Base-by-base conservation (phyloP, 331 rosid species). In the Cydonia oblonga region DNA sequence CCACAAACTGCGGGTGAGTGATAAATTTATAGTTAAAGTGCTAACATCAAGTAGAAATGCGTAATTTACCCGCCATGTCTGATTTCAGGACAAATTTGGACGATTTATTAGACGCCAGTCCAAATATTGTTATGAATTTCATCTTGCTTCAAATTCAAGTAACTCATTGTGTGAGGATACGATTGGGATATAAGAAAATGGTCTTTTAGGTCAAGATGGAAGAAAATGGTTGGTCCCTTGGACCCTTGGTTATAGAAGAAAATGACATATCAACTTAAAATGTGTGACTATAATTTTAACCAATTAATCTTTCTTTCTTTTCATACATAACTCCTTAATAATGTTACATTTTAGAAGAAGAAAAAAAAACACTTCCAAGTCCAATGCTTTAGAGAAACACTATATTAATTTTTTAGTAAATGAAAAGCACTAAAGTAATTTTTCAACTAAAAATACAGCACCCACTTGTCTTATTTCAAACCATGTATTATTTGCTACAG, bases 11-110 rank as follows among this genome's bases (percentile, higher is more conserved):
- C 4, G 42, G 42, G 42, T 38, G 42, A 38, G 3, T 9, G 42
- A 38, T 38, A 38, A 38, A 38, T 38, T 38, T 38, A 38, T 38
- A 38, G 42, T 38, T 38, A 3, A 38, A 3, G 42, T 38, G 42
- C 42, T 38, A 38, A 38, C 42, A 38, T 38, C 42, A 10, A 38
- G 13, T 38, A 38, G 42, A 38, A 38, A 59, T 63, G 38, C 81
- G 80, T 78, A 66, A 64, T 19, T 44, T 26, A 46, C 77, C 70
- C 80, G 85, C 74, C 82, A 65, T 29, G 38, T 22, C 1, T 38
- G 12, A 12, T 30, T 53, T 46, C 53, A 46, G 53, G 53, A 46
- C 9, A 49, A 24, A 30, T 23, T 49, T 49, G 53, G 32, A 35
- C 65, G 3, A 49, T 49, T 16, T 33, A 69, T 18, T 63, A 9